Conservation (phyloP, 768 basidiomycete species). For the Saitozyma sp. region DNA sequence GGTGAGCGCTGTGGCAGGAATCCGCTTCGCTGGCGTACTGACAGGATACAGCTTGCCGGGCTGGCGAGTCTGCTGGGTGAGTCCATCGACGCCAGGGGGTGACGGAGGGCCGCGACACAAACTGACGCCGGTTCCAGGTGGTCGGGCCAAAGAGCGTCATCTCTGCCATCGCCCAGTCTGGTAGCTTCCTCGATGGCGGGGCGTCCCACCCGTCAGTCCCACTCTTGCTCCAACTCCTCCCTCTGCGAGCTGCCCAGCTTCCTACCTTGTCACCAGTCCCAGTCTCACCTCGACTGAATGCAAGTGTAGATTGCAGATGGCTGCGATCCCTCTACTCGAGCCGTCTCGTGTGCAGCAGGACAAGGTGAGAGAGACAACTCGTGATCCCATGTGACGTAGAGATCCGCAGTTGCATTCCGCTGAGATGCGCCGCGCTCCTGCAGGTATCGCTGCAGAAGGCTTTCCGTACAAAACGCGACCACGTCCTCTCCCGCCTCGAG, state of each 20-base stretch:
- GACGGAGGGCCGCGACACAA: no score
- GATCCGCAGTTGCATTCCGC: no score
- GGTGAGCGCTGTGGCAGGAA: slow-evolving; percentile 43
- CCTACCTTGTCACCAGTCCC: neutral
- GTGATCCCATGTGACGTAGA: neutral
- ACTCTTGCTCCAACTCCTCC: neutral
- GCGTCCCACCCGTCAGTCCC: slow-evolving; percentile 80
- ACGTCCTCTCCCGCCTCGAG: slow-evolving; percentile 77
- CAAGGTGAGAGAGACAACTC: slow-evolving; percentile 56
- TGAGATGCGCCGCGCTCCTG: neutral
- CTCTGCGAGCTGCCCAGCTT: neutral
- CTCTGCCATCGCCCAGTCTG: slow-evolving; percentile 86
- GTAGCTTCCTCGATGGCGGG: slow-evolving; percentile 92
- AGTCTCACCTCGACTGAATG: neutral
- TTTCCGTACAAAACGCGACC: slow-evolving; percentile 88
- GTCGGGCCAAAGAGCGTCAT: slow-evolving; percentile 85
- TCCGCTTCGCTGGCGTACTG: no score
- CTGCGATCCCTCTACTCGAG: slow-evolving; percentile 79
- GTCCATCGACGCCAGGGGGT: slow-evolving; percentile 4
- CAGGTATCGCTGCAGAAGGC: slow-evolving; percentile 80
- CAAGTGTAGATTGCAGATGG: slow-evolving; percentile 70
- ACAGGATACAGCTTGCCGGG: slow-evolving; percentile 62
- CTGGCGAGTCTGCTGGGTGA: slow-evolving; percentile 81
- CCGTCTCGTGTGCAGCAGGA: slow-evolving; percentile 68
- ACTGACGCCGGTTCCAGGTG: slow-evolving; percentile 46